Percentiles rank a stretch among this genome's conserved stretches.
Conservation (phyloP, 768 basidiomycete genomes). For the Amanita thiersii region DNA sequence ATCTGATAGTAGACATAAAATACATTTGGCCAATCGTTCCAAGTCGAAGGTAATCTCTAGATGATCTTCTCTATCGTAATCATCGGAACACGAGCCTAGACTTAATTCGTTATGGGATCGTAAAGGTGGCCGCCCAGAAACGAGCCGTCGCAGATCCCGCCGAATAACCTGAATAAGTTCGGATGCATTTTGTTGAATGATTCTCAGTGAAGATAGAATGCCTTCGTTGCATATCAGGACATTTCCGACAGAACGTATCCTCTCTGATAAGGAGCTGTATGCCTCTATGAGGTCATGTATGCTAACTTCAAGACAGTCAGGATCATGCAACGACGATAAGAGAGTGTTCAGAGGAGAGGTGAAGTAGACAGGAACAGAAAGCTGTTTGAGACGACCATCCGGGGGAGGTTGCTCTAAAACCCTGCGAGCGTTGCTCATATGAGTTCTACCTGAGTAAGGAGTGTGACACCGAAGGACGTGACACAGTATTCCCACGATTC, state of each 20-base stretch:
- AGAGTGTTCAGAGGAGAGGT: constrained; percentile 39
- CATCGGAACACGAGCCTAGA: constrained; percentile 14
- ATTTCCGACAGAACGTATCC: constrained; percentile 26
- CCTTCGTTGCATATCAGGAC: constrained; percentile 10
- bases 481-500: no score
- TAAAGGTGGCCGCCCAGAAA: constrained; percentile 25
- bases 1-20: constrained; percentile 41
- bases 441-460: no score
- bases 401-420: no score
- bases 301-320: constrained; percentile 25
- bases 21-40: constrained; percentile 41
- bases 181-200: constrained; percentile 24
- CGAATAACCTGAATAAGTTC: constrained; percentile 32
- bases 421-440: no score
- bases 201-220: constrained; percentile 11
- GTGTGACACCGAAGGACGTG: no score
- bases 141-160: constrained; percentile 45
- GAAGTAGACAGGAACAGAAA: constrained; percentile 19
- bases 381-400: neutral
- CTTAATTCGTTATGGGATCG: constrained; percentile 10
- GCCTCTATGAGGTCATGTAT: constrained; percentile 55
- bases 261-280: constrained; percentile 41
- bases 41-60: constrained; percentile 31
- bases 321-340: constrained; percentile 32
- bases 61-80: constrained; percentile 23